Evolutionary conservation across 1,284 basidiomycete genomes (phyloP).

Genomic region (Tylopilus orsonianus): DNA sequence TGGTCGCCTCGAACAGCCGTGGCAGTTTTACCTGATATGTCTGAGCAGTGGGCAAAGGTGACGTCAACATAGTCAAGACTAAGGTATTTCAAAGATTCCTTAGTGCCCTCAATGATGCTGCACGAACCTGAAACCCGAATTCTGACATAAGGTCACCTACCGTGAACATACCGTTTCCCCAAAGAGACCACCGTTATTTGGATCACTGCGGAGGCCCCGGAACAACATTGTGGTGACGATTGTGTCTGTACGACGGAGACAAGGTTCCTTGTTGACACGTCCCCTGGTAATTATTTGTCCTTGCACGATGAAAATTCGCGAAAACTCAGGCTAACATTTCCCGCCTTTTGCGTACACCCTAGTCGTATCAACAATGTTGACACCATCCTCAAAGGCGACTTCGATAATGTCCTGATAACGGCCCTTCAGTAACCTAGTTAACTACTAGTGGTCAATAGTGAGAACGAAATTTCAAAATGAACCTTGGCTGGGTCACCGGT

Average conservation of each 20-base stretch:
- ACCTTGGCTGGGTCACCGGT: slow-evolving; percentile 51
- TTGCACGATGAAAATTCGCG: neutral
- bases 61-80: slow-evolving; percentile 66
- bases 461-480: neutral
- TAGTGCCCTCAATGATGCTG: slow-evolving; percentile 63
- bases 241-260: slow-evolving; percentile 59
- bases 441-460: neutral
- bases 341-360: slow-evolving; percentile 54
- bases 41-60: slow-evolving; percentile 55
- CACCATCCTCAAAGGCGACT: slow-evolving; percentile 46
- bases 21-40: slow-evolving; percentile 36
- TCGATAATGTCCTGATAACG: slow-evolving; percentile 39
- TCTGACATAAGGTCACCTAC: neutral
- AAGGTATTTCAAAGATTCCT: slow-evolving; percentile 56
- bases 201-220: slow-evolving; percentile 48
- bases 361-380: slow-evolving; percentile 61
- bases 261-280: slow-evolving; percentile 66
- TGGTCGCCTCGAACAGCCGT: neutral
- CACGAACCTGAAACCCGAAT: neutral
- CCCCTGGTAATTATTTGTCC: slow-evolving; percentile 40
- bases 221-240: slow-evolving; percentile 65
- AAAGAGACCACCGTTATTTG: slow-evolving; percentile 55
- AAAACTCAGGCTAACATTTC: slow-evolving; percentile 34
- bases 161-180: slow-evolving; percentile 58
- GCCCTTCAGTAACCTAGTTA: neutral